Conservation (phyloP, 2,329 filamentous ascomycete species). For the Sclerotinia borealis region DNA sequence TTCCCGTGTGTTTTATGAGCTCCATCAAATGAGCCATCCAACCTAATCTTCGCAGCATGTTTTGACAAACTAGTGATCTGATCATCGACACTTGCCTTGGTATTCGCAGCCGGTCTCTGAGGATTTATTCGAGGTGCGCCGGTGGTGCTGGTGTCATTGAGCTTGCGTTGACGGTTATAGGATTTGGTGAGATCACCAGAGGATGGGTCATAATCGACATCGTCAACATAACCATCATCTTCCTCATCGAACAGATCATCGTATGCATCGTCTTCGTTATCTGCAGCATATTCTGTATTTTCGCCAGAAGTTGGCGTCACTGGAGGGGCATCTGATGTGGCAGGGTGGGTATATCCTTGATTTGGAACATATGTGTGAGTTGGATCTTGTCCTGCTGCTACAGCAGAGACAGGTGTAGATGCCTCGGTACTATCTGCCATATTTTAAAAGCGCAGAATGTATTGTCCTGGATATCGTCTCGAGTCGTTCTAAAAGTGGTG, state of each 20-base stretch:
- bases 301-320: conserved; percentile 28
- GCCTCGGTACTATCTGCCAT: conserved; percentile 19
- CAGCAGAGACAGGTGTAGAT: conserved; percentile 18
- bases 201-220: conserved; percentile 49
- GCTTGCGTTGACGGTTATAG: conserved; percentile 72
- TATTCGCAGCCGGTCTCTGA: conserved; percentile 75
- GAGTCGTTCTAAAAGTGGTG: background rate
- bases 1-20: conserved; percentile 56
- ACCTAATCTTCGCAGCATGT: conserved; percentile 78
- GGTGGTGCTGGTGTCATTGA: conserved; percentile 46
- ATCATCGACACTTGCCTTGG: conserved; percentile 73
- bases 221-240: conserved; percentile 55
- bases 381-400: conserved; percentile 41
- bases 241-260: conserved; percentile 50
- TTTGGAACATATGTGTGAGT: conserved; percentile 44
- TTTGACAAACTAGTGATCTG: conserved; percentile 79
- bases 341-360: conserved; percentile 40
- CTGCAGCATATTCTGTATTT: conserved; percentile 31
- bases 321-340: conserved; percentile 31
- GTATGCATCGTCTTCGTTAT: conserved; percentile 38
- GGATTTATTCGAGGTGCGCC: conserved; percentile 61
- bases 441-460: background rate
- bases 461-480: background rate
- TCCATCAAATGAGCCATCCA: conserved; percentile 53
- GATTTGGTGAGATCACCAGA: conserved; percentile 73